A percentile compares a stretch with the other conserved stretches of the same genome.
phyloP scores from a whole-genome alignment of 257 asterid genomes.

The Solanum megistacrolobum region DNA sequence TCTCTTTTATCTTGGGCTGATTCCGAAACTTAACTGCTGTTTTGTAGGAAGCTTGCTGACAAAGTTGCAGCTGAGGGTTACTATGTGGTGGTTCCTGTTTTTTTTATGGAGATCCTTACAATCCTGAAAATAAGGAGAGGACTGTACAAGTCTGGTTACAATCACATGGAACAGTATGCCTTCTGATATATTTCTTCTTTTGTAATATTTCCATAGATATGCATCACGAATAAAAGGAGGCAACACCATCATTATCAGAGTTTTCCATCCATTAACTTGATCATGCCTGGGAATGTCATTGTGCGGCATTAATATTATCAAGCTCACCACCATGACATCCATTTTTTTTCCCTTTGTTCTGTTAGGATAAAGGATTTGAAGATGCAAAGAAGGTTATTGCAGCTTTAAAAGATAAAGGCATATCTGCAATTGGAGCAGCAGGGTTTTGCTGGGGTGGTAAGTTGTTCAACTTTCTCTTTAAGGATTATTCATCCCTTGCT shows the following conservation, averaged over 20 bases:
- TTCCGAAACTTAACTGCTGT: background rate
- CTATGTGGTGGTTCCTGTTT: conserved; percentile 58
- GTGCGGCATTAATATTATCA: background rate
- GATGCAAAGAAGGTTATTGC: background rate
- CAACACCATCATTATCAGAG: background rate
- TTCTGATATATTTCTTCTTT: background rate
- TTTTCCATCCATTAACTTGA: background rate
- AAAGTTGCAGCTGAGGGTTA: conserved; percentile 56
- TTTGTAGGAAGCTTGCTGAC: conserved; percentile 58
- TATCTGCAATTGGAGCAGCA: background rate
- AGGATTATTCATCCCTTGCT: background rate
- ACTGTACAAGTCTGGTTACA: conserved; percentile 29
- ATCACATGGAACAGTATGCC: conserved; percentile 38
- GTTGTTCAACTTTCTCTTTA: background rate
- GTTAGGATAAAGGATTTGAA: background rate
- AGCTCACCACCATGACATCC: background rate
- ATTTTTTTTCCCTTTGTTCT: background rate
- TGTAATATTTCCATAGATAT: background rate
- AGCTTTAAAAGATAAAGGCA: background rate
- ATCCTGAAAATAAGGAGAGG: conserved; percentile 24
- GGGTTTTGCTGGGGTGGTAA: background rate
- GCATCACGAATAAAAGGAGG: background rate
- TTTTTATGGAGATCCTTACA: conserved; percentile 43
- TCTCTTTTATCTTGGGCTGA: background rate
- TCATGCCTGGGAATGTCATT: background rate